Percentiles rank a stretch among this genome's conserved stretches.
These are phyloP conservation scores for Komagataella pastoris DNA, from an alignment of 805 yeast species.

Conservation along the genomic window DNA sequence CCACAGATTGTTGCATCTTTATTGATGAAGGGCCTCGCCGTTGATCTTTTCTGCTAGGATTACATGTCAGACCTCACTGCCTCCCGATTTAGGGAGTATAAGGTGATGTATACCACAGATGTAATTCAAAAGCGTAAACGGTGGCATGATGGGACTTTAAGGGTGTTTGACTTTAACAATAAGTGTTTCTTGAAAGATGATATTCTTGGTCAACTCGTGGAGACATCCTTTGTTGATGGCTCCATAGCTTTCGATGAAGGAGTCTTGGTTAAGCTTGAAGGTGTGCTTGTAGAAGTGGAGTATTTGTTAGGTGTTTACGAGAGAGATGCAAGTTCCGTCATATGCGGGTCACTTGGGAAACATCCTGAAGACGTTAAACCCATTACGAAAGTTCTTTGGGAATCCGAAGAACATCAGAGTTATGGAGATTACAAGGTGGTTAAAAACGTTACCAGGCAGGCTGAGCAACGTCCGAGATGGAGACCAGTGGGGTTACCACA, in stretches of 20 bases:
- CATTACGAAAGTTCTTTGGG: neutral
- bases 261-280: slow-evolving; percentile 8
- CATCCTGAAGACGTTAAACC: neutral
- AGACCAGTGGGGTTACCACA: neutral
- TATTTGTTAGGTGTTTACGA: slow-evolving; percentile 19
- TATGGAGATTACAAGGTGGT: neutral
- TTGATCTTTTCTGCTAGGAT: neutral
- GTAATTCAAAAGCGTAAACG: slow-evolving; percentile 30
- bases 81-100: slow-evolving; percentile 31
- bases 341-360: neutral
- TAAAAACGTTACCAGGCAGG: neutral
- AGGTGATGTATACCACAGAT: slow-evolving; percentile 31
- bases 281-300: slow-evolving; percentile 17
- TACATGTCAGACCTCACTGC: neutral
- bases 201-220: slow-evolving; percentile 9
- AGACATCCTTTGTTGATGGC: slow-evolving; percentile 14
- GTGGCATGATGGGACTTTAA: slow-evolving; percentile 39
- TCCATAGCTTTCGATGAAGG: slow-evolving; percentile 11
- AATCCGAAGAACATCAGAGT: neutral
- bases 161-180: slow-evolving; percentile 32
- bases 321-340: slow-evolving; percentile 7
- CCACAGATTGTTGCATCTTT: neutral
- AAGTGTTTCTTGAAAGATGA: slow-evolving; percentile 29
- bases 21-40: slow-evolving; percentile 3
- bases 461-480: neutral